Conservation (phyloP, 2,329 filamentous ascomycete genomes). For the Didymella pinodella region DNA sequence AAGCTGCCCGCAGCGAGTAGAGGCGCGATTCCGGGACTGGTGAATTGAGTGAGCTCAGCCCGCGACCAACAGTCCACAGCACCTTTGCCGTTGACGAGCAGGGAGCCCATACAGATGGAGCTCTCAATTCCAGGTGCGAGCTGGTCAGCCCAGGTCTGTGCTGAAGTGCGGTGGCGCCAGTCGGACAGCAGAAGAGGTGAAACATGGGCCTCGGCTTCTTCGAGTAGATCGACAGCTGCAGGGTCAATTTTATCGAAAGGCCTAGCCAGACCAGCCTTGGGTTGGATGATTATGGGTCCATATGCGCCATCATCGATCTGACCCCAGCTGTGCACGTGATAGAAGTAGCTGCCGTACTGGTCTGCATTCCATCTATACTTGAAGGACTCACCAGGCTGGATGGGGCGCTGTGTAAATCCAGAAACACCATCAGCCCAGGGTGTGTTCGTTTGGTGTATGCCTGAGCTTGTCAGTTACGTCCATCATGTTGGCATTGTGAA, state of each 20-base stretch:
- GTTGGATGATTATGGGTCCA: conserved; percentile 62
- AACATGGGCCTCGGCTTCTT: conserved; percentile 58
- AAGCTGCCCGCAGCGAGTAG: conserved; percentile 49
- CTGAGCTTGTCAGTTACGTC: conserved; percentile 23
- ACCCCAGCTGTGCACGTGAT: conserved; percentile 64
- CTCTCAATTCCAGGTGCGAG: conserved; percentile 57
- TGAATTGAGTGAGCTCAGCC: conserved; percentile 55
- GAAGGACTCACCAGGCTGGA: conserved; percentile 59
- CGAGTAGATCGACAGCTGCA: conserved; percentile 55
- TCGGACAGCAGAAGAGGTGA: conserved; percentile 64
- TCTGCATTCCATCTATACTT: conserved; percentile 64
- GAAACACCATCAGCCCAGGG: conserved; percentile 69
- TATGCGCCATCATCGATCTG: conserved; percentile 69
- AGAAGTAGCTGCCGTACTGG: conserved; percentile 67
- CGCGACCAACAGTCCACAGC: conserved; percentile 60
- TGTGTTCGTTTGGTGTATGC: conserved; percentile 60
- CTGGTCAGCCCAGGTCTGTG: conserved; percentile 57
- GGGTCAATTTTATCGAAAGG: conserved; percentile 62
- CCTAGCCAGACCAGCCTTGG: conserved; percentile 45
- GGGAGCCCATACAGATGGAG: conserved; percentile 64
- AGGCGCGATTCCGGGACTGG: conserved; percentile 40
- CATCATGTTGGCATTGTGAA: background rate
- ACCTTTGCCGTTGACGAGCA: conserved; percentile 70
- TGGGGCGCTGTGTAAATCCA: conserved; percentile 63
- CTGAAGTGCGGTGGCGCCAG: conserved; percentile 63